phyloP scores from a whole-genome alignment of 2,329 filamentous ascomycete species.

The Fusarium sp. region DNA sequence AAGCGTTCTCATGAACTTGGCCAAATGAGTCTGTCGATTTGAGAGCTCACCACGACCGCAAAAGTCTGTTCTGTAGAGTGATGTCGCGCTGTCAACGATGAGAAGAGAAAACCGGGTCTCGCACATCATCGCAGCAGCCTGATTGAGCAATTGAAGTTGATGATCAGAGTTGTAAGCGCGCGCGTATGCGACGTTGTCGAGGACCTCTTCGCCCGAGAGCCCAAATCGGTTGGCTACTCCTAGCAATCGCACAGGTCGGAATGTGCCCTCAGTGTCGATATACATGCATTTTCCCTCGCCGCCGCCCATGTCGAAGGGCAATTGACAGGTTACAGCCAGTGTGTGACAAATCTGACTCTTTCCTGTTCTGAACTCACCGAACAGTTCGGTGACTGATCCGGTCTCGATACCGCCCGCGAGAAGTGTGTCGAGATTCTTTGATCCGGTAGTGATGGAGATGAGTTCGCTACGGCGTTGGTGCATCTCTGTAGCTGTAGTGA shows the following conservation, averaged over 20 bases:
- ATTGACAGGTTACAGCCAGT: conserved; percentile 95
- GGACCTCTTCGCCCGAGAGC: conserved; percentile 93
- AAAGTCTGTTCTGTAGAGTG: conserved; percentile 96
- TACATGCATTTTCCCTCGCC: conserved; percentile 98
- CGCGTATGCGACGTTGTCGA: conserved; percentile 98
- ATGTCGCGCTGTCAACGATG: conserved; percentile 94
- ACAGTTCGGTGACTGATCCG: conserved; percentile 96
- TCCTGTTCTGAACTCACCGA: conserved; percentile 96
- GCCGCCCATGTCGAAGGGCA: conserved; percentile 98
- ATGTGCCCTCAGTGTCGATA: conserved; percentile 98
- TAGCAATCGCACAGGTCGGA: conserved; percentile 88
- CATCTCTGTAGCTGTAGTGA: conserved; percentile 99
- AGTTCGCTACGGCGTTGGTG: conserved; percentile 95
- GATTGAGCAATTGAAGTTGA: conserved; percentile 92
- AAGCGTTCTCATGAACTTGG: conserved; percentile 87
- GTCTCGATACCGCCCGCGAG: conserved; percentile 96
- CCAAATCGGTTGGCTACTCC: conserved; percentile 95
- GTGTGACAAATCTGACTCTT: conserved; percentile 99
- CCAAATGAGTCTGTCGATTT: conserved; percentile 88
- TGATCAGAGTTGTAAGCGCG: conserved; percentile 99
- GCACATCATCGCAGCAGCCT: conserved; percentile 98
- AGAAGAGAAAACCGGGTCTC: conserved; percentile 97
- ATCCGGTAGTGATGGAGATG: conserved; percentile 97
- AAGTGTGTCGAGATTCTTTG: conserved; percentile 95
- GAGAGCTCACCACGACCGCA: conserved; percentile 95